A percentile compares a stretch with the other conserved stretches of the same genome.
phyloP scores from a whole-genome alignment of 2,329 filamentous ascomycete species.

The Myriangium duriaei region DNA sequence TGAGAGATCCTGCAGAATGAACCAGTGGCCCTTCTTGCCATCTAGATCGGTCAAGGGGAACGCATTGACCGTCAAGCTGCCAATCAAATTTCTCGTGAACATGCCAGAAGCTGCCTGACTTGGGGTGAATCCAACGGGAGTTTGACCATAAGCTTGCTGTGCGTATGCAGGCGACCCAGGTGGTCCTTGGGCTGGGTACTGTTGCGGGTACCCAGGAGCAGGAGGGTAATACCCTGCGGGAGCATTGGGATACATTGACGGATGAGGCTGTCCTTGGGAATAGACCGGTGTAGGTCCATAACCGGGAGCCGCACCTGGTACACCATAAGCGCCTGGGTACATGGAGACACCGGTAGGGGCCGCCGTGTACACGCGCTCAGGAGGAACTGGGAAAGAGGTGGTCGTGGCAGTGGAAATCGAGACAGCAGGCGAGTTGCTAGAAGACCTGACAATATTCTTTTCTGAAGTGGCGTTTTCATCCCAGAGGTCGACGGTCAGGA shows the following conservation, averaged over 20 bases:
- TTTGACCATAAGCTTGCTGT: conserved; percentile 2
- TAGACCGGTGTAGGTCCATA: conserved; percentile 4
- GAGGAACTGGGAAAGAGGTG: conserved; percentile 56
- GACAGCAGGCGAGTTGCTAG: conserved; percentile 46
- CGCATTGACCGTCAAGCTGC: conserved; percentile 78
- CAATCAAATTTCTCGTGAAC: conserved; percentile 92
- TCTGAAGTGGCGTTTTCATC: conserved; percentile 47
- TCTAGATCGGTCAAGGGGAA: conserved; percentile 68
- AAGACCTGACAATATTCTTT: conserved; percentile 57
- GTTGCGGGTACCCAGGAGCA: conserved; percentile 3
- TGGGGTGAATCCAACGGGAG: conserved; percentile 7
- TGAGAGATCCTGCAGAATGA: conserved; percentile 87
- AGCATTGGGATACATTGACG: conserved; percentile 5
- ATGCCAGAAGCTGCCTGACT: conserved; percentile 53
- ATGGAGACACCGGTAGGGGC: conserved; percentile 4
- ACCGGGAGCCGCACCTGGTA: conserved; percentile 7
- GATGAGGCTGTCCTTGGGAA: conserved; percentile 5
- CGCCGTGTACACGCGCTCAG: conserved; percentile 9
- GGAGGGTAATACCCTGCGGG: conserved; percentile 4
- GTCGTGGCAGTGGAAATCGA: conserved; percentile 73
- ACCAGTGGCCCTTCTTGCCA: conserved; percentile 85
- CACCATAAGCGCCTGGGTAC: conserved; percentile 5
- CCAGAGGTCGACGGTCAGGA: conserved; percentile 59
- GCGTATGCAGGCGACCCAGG: conserved; percentile 12
- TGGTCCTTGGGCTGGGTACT: conserved; percentile 3